These are phyloP conservation scores for Erodium moschatum DNA, from an alignment of 441 rosid species.

Conservation along the genomic window DNA sequence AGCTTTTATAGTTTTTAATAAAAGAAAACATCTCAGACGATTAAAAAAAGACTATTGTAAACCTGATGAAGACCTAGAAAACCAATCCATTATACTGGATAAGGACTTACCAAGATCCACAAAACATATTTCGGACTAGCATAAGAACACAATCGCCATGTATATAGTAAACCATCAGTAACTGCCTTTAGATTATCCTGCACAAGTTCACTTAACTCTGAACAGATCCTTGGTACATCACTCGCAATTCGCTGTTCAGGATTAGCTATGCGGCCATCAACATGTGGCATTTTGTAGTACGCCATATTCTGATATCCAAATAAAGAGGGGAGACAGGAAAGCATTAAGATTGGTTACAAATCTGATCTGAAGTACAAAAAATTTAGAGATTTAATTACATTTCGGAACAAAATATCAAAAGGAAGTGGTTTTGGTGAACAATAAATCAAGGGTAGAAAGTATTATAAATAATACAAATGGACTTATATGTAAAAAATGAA, in stretches of 20 bases:
- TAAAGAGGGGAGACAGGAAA: slow-evolving; percentile 19
- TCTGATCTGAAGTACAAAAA: background rate
- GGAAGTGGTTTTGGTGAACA: background rate
- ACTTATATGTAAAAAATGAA: background rate
- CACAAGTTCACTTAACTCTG: slow-evolving; percentile 90
- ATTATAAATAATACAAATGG: background rate
- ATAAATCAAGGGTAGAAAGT: background rate
- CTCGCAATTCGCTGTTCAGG: slow-evolving; percentile 98
- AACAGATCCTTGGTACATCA: slow-evolving; percentile 90
- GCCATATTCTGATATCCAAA: slow-evolving; percentile 79
- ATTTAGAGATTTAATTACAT: background rate
- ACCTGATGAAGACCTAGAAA: background rate
- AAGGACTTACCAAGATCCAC: slow-evolving; percentile 78
- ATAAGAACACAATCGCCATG: slow-evolving; percentile 97
- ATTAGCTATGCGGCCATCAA: slow-evolving; percentile 84
- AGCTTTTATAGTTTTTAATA: slow-evolving; percentile 11
- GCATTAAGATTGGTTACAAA: background rate
- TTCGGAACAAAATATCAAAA: slow-evolving; percentile 8
- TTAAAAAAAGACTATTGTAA: background rate
- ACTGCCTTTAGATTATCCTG: slow-evolving; percentile 90
- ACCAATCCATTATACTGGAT: slow-evolving; percentile 11
- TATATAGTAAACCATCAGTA: slow-evolving; percentile 78
- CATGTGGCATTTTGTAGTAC: slow-evolving; percentile 92
- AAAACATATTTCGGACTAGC: slow-evolving; percentile 94
- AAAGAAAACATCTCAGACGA: background rate